These are phyloP conservation scores for Candida odintsovae DNA, from an alignment of 805 yeast species.

Conservation along the genomic window DNA sequence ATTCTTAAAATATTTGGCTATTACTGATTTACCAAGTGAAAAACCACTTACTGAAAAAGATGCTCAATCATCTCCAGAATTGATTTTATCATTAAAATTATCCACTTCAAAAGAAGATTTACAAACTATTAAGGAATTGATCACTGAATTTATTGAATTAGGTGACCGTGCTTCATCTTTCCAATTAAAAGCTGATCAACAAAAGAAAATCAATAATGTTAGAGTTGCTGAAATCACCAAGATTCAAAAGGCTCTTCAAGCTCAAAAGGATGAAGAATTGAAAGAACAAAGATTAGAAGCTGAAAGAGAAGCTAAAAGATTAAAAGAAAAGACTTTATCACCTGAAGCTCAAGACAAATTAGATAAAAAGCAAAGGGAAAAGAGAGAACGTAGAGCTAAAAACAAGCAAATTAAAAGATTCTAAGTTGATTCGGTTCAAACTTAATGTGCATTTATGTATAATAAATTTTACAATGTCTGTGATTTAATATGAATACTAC, in stretches of 20 bases:
- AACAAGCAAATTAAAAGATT: slow-evolving; percentile 25
- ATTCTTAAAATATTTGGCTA: slow-evolving; percentile 60
- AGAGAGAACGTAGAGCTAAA: slow-evolving; percentile 77
- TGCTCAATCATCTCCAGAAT: slow-evolving; percentile 42
- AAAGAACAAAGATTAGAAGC: slow-evolving; percentile 68
- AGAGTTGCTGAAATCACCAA: slow-evolving; percentile 72
- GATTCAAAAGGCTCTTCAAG: slow-evolving; percentile 64
- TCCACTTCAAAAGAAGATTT: slow-evolving; percentile 46
- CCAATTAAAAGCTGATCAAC: slow-evolving; percentile 66
- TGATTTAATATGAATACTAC: not conserved
- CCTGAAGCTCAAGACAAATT: slow-evolving; percentile 76
- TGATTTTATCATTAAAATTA: slow-evolving; percentile 49
- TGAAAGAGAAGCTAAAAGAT: slow-evolving; percentile 58
- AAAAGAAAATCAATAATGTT: slow-evolving; percentile 68
- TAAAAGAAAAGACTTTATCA: slow-evolving; percentile 42
- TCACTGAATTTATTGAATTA: slow-evolving; percentile 51
- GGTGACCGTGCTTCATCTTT: slow-evolving; percentile 46
- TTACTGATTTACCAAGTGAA: slow-evolving; percentile 78
- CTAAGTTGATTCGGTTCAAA: slow-evolving; percentile 2
- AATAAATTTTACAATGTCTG: not conserved
- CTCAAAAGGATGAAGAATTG: slow-evolving; percentile 57
- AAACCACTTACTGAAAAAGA: slow-evolving; percentile 61
- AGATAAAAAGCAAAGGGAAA: slow-evolving; percentile 74
- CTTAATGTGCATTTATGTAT: not conserved
- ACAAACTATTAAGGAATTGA: slow-evolving; percentile 41